These are phyloP conservation scores for Tylopilus sp. DNA, from an alignment of 768 basidiomycete species.

Conservation along the genomic window DNA sequence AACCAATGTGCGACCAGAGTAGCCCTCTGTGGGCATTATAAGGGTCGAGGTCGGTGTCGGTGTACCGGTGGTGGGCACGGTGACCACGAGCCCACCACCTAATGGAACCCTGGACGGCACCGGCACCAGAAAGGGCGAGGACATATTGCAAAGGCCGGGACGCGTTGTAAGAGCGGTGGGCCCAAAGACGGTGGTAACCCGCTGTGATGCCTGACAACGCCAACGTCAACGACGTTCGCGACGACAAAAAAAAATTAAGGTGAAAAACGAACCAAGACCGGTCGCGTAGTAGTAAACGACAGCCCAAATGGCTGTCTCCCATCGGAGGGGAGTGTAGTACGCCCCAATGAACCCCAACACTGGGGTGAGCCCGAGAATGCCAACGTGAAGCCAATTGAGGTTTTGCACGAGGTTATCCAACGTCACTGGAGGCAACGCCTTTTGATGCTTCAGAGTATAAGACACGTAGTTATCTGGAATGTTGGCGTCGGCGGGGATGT, in stretches of 20 bases:
- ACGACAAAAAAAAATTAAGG: constrained; percentile 26
- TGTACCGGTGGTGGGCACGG: constrained; percentile 96
- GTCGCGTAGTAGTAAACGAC: constrained; percentile 74
- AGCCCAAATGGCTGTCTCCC: constrained; percentile 71
- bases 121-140: constrained; percentile 81
- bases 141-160: constrained; percentile 79
- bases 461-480: constrained; percentile 84
- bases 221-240: constrained; percentile 28
- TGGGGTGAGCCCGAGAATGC: constrained; percentile 73
- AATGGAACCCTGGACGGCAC: constrained; percentile 95
- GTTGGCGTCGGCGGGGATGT: constrained; percentile 47
- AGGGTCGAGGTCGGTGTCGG: constrained; percentile 94
- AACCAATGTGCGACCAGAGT: constrained; percentile 82
- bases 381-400: constrained; percentile 74
- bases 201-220: constrained; percentile 69
- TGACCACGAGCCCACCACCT: constrained; percentile 99
- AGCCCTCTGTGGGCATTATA: constrained; percentile 92
- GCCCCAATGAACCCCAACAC: constrained; percentile 71
- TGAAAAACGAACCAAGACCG: constrained; percentile 64
- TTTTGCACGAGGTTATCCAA: constrained; percentile 58
- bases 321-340: constrained; percentile 57
- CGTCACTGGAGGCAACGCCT: constrained; percentile 63
- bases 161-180: constrained; percentile 94
- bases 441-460: constrained; percentile 65
- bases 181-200: constrained; percentile 97